These are phyloP conservation scores for Lepidium sativum DNA, from an alignment of 345 rosid genomes.

Conservation along the genomic window DNA sequence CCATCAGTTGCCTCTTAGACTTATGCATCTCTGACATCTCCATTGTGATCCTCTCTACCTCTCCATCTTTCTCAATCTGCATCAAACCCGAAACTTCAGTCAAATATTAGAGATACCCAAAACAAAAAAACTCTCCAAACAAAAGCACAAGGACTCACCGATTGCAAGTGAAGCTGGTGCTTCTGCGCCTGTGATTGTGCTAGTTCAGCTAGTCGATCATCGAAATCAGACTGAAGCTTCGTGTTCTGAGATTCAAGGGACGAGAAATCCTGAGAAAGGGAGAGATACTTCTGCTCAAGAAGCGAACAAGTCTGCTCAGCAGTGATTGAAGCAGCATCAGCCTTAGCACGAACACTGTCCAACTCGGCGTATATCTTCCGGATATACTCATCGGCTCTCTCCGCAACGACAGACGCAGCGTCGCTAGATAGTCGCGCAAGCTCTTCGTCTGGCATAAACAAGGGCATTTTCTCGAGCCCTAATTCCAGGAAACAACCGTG, in stretches of 20 bases:
- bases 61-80: slow-evolving; percentile 83
- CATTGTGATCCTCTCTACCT: slow-evolving; percentile 55
- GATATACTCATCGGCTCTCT: slow-evolving; percentile 79
- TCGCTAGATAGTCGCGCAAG: slow-evolving; percentile 56
- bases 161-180: slow-evolving; percentile 76
- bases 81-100: neutral
- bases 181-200: slow-evolving; percentile 69
- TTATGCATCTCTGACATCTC: slow-evolving; percentile 71
- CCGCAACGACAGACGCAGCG: slow-evolving; percentile 48
- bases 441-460: slow-evolving; percentile 89
- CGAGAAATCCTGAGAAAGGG: slow-evolving; percentile 56
- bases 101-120: no score
- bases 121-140: no score
- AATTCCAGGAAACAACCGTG: neutral
- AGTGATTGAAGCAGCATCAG: slow-evolving; percentile 79
- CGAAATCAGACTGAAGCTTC: slow-evolving; percentile 63
- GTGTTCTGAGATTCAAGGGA: slow-evolving; percentile 54
- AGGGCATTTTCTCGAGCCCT: slow-evolving; percentile 50
- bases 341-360: slow-evolving; percentile 66
- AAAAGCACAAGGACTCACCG: slow-evolving; percentile 28
- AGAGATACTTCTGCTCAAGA: slow-evolving; percentile 87
- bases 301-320: slow-evolving; percentile 96
- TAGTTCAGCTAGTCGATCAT: slow-evolving; percentile 52
- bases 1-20: slow-evolving; percentile 82
- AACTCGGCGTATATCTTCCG: slow-evolving; percentile 46